Percentiles rank a stretch among this genome's conserved stretches.
phyloP scores from a whole-genome alignment of 768 basidiomycete genomes.

The Phylloporus sp. region DNA sequence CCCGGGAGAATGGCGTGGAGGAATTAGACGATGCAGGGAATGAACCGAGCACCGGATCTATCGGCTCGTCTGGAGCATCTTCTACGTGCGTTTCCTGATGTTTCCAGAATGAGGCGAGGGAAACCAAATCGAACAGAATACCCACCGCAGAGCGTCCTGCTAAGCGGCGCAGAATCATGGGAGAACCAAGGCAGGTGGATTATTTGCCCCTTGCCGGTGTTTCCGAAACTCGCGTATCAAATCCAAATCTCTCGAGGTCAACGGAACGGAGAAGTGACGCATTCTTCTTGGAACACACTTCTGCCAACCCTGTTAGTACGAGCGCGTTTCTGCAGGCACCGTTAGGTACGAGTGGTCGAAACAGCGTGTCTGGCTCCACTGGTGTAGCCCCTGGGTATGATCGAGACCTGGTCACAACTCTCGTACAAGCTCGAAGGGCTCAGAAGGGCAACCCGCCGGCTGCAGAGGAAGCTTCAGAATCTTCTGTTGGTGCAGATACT shows the following conservation, averaged over 20 bases:
- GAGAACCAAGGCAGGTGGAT: background rate
- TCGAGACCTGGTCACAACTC: background rate
- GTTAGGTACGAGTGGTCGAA: background rate
- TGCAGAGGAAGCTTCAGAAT: background rate
- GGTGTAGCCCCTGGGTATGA: conserved; percentile 1
- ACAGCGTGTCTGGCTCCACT: conserved; percentile 11
- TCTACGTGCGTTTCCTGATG: conserved; percentile 13
- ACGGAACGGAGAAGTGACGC: conserved; percentile 2
- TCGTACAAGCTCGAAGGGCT: background rate
- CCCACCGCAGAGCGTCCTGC: background rate
- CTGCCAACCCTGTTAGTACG: background rate
- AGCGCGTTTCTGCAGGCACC: background rate
- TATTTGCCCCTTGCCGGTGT: background rate
- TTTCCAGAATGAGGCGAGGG: background rate
- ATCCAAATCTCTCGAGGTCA: background rate
- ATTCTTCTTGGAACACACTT: background rate
- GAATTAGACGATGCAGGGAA: background rate
- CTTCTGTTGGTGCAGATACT: background rate
- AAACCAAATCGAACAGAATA: background rate
- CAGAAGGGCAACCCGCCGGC: conserved; percentile 6
- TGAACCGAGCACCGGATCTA: background rate
- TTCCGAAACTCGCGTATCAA: background rate
- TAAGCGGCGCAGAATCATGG: conserved; percentile 8
- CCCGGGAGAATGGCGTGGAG: background rate
- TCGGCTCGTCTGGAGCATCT: background rate